Evolutionary conservation across 495 filamentous ascomycete genomes (phyloP).

Genomic region (Penicillium lividum): DNA sequence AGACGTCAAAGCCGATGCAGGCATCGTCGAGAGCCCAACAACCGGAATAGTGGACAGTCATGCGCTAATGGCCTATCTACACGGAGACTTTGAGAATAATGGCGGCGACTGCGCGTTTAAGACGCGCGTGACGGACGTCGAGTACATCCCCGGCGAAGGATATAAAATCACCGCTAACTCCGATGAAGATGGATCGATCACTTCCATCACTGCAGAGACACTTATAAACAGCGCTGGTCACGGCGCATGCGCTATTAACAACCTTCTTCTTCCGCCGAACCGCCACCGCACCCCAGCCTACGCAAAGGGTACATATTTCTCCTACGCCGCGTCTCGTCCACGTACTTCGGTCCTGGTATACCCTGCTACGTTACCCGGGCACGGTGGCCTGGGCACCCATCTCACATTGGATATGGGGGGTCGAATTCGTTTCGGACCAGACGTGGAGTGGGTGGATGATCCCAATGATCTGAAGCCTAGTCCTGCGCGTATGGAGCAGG

Average conservation of each 20-base stretch:
- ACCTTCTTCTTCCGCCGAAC: conserved; percentile 70
- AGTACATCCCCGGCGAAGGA: conserved; percentile 54
- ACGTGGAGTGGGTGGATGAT: conserved; percentile 87
- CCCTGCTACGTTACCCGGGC: conserved; percentile 76
- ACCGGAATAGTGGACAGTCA: conserved; percentile 95
- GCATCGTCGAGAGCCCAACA: conserved; percentile 75
- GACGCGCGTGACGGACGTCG: conserved; percentile 60
- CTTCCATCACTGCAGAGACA: conserved; percentile 67
- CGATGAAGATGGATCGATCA: conserved; percentile 39
- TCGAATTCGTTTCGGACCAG: conserved; percentile 87
- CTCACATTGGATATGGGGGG: conserved; percentile 88
- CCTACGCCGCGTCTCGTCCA: conserved; percentile 67
- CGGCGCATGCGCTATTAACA: conserved; percentile 72
- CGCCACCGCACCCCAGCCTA: conserved; percentile 66
- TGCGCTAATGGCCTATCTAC: conserved; percentile 74
- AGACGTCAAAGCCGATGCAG: conserved; percentile 64
- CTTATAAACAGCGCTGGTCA: conserved; percentile 87
- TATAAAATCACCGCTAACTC: conserved; percentile 56
- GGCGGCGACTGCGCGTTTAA: conserved; percentile 73
- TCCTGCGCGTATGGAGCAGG: conserved; percentile 61
- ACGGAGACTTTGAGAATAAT: conserved; percentile 71
- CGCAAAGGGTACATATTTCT: conserved; percentile 96
- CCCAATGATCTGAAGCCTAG: conserved; percentile 56
- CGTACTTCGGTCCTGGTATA: conserved; percentile 78
- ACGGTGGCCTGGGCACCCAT: conserved; percentile 88